phyloP scores from a whole-genome alignment of 2,329 filamentous ascomycete genomes.

The Trichoderma polysporum region DNA sequence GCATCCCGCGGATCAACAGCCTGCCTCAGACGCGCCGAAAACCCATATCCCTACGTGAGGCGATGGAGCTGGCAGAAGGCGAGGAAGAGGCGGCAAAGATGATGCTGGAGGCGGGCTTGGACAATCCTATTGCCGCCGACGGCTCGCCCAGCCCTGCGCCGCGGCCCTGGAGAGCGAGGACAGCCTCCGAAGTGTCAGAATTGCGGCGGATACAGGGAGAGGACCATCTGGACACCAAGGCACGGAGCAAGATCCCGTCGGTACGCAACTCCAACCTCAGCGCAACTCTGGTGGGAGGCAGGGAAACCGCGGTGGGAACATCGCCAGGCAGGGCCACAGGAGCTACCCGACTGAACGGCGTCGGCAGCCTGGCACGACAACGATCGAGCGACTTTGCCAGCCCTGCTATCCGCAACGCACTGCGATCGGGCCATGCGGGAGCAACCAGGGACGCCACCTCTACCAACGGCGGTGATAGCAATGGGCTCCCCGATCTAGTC shows the following conservation, averaged over 20 bases:
- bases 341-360: neutral
- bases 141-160: constrained; percentile 55
- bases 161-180: constrained; percentile 41
- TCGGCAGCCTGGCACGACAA: neutral
- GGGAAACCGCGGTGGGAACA: neutral
- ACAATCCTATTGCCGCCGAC: constrained; percentile 33
- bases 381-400: neutral
- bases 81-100: constrained; percentile 30
- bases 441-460: neutral
- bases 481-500: constrained; percentile 38
- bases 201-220: constrained; percentile 31
- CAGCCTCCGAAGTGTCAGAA: constrained; percentile 34
- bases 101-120: constrained; percentile 28
- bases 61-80: constrained; percentile 37
- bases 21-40: constrained; percentile 32
- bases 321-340: constrained; percentile 5
- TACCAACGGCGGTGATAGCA: neutral
- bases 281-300: constrained; percentile 14
- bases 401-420: constrained; percentile 3
- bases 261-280: constrained; percentile 10
- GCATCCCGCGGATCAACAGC: constrained; percentile 36
- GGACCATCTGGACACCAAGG: constrained; percentile 35
- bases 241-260: constrained; percentile 23
- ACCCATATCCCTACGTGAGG: constrained; percentile 44
- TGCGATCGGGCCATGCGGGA: neutral